Evolutionary conservation across 106 monocot genomes (phyloP).

Genomic region (Dendrobium nobile): DNA sequence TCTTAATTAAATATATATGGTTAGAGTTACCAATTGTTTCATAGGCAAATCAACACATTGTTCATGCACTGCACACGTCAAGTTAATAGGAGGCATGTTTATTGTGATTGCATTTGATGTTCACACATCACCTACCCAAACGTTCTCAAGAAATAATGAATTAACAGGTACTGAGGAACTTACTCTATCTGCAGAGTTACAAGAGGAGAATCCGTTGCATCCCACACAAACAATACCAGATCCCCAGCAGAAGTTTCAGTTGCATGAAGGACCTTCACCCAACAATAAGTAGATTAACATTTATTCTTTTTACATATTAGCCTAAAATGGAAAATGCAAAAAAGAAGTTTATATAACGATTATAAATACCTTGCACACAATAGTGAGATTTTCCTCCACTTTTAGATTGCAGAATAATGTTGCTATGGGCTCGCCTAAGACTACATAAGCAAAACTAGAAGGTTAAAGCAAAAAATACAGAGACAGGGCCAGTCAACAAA

Average conservation of each 20-base stretch:
- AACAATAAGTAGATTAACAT: not conserved
- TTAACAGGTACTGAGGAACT: constrained; percentile 3
- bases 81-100: constrained; percentile 3
- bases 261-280: constrained; percentile 63
- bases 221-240: constrained; percentile 70
- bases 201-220: constrained; percentile 73
- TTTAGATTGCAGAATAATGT: constrained; percentile 5
- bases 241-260: constrained; percentile 30
- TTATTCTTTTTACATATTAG: constrained; percentile 1
- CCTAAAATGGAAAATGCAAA: not conserved
- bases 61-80: not conserved
- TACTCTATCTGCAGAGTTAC: constrained; percentile 21
- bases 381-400: not conserved
- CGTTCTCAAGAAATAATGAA: not conserved
- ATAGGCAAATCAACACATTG: not conserved
- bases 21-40: not conserved
- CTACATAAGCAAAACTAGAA: not conserved
- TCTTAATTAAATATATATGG: not conserved
- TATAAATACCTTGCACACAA: constrained; percentile 9
- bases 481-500: not conserved
- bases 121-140: not conserved
- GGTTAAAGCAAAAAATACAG: constrained; percentile 1
- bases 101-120: not conserved
- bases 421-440: not conserved
- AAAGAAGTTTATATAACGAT: not conserved